These are phyloP conservation scores for Iberis pinnata DNA, from an alignment of 345 rosid species.

Conservation along the genomic window DNA sequence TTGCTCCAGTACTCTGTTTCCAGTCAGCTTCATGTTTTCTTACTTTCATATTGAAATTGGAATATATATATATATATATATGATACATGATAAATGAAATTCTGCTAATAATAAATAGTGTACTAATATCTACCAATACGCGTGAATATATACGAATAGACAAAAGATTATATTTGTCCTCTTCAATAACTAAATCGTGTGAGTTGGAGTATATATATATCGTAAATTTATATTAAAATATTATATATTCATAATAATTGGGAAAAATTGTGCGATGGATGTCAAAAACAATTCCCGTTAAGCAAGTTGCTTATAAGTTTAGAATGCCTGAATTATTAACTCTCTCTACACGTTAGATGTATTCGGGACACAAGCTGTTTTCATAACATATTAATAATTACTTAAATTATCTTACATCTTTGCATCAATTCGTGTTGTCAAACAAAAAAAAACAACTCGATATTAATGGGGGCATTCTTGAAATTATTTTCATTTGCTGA, in stretches of 20 bases:
- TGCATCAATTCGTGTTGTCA: conserved; percentile 23
- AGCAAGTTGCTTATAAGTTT: conserved; percentile 22
- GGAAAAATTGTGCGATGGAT: conserved; percentile 9
- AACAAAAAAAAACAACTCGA: conserved; percentile 19
- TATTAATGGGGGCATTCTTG: conserved; percentile 14
- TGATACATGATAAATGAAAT: neutral
- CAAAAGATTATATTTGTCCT: neutral
- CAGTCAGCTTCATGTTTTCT: no score
- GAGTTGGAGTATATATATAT: neutral
- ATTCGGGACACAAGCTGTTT: conserved; percentile 24
- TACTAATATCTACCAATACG: conserved; percentile 5
- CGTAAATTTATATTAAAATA: neutral
- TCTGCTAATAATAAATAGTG: neutral
- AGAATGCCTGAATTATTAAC: conserved; percentile 23
- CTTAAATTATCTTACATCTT: conserved; percentile 27
- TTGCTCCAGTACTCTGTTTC: no score
- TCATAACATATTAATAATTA: conserved; percentile 5
- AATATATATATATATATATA: no score
- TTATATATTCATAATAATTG: neutral
- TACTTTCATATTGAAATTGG: no score
- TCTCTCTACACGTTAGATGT: conserved; percentile 23
- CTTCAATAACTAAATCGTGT: conserved; percentile 4
- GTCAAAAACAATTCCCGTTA: conserved; percentile 24
- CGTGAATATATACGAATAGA: neutral
- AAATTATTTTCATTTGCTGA: conserved; percentile 11